phyloP scores from a whole-genome alignment of 129 eudicot genomes.

The Chrysanthemum seticuspe region DNA sequence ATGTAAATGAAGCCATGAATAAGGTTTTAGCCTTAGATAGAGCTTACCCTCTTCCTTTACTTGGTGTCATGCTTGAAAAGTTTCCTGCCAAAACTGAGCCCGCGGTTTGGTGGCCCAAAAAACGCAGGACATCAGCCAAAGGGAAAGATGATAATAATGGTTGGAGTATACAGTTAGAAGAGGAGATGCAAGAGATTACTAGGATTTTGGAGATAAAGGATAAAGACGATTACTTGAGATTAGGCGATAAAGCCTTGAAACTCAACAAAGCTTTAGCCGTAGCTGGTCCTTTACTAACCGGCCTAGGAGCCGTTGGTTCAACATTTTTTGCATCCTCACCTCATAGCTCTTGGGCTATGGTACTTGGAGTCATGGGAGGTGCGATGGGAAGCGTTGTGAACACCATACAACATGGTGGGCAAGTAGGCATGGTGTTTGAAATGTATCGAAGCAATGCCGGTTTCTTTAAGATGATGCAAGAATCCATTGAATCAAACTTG shows the following conservation, averaged over 20 bases:
- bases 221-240: conserved; percentile 55
- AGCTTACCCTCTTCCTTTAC: conserved; percentile 85
- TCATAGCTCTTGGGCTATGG: conserved; percentile 46
- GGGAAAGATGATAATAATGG: conserved; percentile 25
- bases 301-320: conserved; percentile 59
- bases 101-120: conserved; percentile 75
- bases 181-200: conserved; percentile 57
- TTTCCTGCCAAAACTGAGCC: conserved; percentile 57
- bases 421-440: conserved; percentile 80
- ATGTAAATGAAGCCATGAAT: conserved; percentile 51
- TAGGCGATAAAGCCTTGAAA: conserved; percentile 59
- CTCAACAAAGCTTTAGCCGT: conserved; percentile 59
- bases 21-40: conserved; percentile 62
- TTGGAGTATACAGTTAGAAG: conserved; percentile 56
- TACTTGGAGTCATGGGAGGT: conserved; percentile 57
- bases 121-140: conserved; percentile 11
- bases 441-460: conserved; percentile 80
- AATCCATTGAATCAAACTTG: conserved; percentile 50
- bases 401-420: conserved; percentile 72
- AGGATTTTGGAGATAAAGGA: conserved; percentile 45
- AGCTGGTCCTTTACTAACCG: conserved; percentile 52
- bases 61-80: conserved; percentile 85
- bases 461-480: conserved; percentile 55
- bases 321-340: conserved; percentile 32
- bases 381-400: conserved; percentile 63